Base-by-base conservation (phyloP, 2,329 filamentous ascomycete species). In the Fusarium sarcochroum region DNA sequence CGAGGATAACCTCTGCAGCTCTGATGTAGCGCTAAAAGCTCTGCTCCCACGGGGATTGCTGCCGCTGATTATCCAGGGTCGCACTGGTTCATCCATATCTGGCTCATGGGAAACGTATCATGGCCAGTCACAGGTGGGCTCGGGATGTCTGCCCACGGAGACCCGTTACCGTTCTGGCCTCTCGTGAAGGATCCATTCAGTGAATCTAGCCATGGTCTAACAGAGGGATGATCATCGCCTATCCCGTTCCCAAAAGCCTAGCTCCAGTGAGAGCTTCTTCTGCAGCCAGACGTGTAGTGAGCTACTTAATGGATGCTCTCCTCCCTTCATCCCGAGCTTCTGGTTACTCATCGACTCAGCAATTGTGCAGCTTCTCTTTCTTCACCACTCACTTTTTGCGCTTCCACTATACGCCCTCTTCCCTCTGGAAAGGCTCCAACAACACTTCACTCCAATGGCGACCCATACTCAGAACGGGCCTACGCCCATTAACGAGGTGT, bases 391-490 rank as follows among this genome's bases (percentile, higher is more conserved):
- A 2, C 8, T 30, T 34, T 25, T 25, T 51, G 53, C 37, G 53
- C 20, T 40, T 21, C 4, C 3, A 41, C 11, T 30, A 20, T 20
- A 48, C 35, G 15, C 38, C 32, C 27, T 44, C 11, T 30, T 35
- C 27, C 11, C 32, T 49, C 9, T 38, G 25, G 37, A 63, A 49
- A 37, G 49, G 42, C 13, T 25, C 3, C 11, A 25, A 27, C 9
- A 50, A 11, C 10, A 11, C 5, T 5, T 50, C n/a, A 34, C 48
- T 41, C 32, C 27, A 41, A 65, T 64, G 62, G 40, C 62, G 37
- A 58, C 52, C 32, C 52, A 63, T 34, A 40, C 58, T 25, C 30
- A 42, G 23, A 58, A 27, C 25, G 62, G 59, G 58, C 62, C 62
- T 15, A 15, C 38, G 59, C 58, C 62, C 18, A 32, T 65, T 8